Evolutionary conservation across 345 rosid species (phyloP), one percentile per base, ranked within the genome.

Genomic region (Passiflora organensis): DNA sequence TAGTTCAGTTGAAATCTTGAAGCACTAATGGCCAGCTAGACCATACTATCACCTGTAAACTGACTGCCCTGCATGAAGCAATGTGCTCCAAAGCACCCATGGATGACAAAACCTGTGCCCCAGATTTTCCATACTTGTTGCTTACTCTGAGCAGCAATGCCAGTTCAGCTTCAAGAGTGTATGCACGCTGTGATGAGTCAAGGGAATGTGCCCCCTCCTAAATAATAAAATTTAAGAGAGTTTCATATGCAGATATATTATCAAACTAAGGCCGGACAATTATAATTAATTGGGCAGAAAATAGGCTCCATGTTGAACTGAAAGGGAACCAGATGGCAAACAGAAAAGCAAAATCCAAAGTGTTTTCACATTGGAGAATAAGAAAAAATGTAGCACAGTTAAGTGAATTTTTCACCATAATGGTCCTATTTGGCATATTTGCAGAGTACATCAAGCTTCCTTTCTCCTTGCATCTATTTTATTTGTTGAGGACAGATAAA

Each of bases 21-120:
- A 66, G 19, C 55, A 58, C 39, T 3, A 41, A 59, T 17, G 32
- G 50, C 32, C 28, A 47, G 32, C 15, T 43, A 41, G 32, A 53
- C 6, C 46, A 37, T 48, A 46, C 22, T 54, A 46, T 74, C 56
- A 87, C 97, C 91, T 88, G 93, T 45, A 80, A 71, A 65, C 65
- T 74, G 45, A 77, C 68, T 39, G 82, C 89, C 75, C 45, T 81
- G 76, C 87, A 86, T 25, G 96, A 88, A 59, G 87, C 65, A 25
- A 91, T 71, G 67, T 86, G 93, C 68, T 88, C 98, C 77, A 91
- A 62, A 48, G 89, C 81, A 65, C 90, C 87, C 96, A 91, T 91
- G 48, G 95, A 84, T 71, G 88, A 84, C 48, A 91, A 73, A 60
- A 91, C 88, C 71, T 84, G 93, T 18, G 93, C 86, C 62, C 98